A percentile compares a stretch with the other conserved stretches of the same genome.
Evolutionary conservation across 441 rosid species (phyloP).

Genomic region (Metrosideros polymorpha): DNA sequence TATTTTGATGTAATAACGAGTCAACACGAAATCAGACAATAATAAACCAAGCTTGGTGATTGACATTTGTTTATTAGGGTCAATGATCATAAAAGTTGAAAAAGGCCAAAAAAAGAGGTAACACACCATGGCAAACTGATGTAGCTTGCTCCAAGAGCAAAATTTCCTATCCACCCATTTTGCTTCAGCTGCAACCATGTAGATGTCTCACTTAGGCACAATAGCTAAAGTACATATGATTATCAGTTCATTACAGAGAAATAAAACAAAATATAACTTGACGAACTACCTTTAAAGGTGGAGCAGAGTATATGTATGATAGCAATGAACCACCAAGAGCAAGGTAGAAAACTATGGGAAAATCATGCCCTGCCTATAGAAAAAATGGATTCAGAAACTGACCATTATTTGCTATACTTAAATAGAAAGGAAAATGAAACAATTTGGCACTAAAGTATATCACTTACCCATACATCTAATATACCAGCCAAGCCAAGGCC

Average conservation of each 20-base stretch:
- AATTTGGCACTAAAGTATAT: neutral
- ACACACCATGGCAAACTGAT: constrained; percentile 92
- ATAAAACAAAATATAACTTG: neutral
- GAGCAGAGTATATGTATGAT: constrained; percentile 95
- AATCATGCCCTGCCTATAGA: constrained; percentile 80
- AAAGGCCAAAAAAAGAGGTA: neutral
- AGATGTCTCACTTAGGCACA: constrained; percentile 9
- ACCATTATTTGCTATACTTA: neutral
- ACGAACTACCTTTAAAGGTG: constrained; percentile 77
- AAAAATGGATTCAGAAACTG: constrained; percentile 13
- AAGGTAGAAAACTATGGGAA: constrained; percentile 71
- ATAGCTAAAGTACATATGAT: neutral
- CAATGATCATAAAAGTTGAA: neutral
- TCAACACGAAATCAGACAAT: neutral
- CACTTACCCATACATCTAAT: constrained; percentile 90
- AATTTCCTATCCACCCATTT: constrained; percentile 98
- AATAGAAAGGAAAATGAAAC: neutral
- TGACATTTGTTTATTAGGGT: neutral
- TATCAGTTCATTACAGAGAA: neutral
- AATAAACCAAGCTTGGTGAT: neutral
- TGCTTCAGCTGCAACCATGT: constrained; percentile 73
- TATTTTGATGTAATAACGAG: neutral
- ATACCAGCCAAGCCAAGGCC: constrained; percentile 75
- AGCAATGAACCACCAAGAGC: constrained; percentile 94
- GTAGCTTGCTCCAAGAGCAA: constrained; percentile 94